Conservation (phyloP, 2,329 filamentous ascomycete species). For the Colletotrichum trifolii region DNA sequence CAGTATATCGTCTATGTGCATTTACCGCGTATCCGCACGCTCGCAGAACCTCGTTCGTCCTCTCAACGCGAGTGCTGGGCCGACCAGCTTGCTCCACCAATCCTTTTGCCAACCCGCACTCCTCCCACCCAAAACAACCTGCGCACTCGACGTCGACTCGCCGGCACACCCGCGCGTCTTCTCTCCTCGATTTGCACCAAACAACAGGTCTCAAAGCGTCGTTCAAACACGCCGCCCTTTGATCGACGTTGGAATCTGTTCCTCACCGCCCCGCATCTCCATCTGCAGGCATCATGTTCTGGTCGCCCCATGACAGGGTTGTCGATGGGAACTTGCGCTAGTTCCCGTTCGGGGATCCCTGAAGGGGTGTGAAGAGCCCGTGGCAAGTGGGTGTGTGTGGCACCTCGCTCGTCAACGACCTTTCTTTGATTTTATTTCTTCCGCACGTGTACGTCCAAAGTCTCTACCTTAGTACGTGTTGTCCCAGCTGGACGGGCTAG, state of each 20-base stretch:
- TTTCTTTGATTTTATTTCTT: conserved; percentile 26
- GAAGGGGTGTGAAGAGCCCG: conserved; percentile 30
- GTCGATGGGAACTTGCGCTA: conserved; percentile 34
- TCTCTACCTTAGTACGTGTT: background rate
- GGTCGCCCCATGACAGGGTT: conserved; percentile 31
- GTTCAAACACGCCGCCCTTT: conserved; percentile 27
- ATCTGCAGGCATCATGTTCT: conserved; percentile 36
- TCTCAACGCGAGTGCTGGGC: conserved; percentile 34
- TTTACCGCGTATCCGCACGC: conserved; percentile 27
- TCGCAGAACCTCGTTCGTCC: conserved; percentile 29
- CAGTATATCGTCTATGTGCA: conserved; percentile 27
- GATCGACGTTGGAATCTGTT: conserved; percentile 31
- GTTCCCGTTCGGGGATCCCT: conserved; percentile 34
- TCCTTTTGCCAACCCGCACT: conserved; percentile 28
- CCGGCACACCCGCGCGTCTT: background rate
- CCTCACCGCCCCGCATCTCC: conserved; percentile 33
- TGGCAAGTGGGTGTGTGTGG: conserved; percentile 32
- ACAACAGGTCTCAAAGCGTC: background rate
- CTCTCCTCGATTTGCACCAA: background rate
- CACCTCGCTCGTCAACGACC: conserved; percentile 15
- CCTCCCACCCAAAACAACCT: conserved; percentile 10
- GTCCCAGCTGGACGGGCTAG: conserved; percentile 16
- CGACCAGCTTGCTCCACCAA: conserved; percentile 34
- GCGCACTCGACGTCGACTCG: background rate
- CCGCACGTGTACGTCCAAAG: conserved; percentile 20